Conservation (phyloP, 805 yeast species). For the Millerozyma miso region DNA sequence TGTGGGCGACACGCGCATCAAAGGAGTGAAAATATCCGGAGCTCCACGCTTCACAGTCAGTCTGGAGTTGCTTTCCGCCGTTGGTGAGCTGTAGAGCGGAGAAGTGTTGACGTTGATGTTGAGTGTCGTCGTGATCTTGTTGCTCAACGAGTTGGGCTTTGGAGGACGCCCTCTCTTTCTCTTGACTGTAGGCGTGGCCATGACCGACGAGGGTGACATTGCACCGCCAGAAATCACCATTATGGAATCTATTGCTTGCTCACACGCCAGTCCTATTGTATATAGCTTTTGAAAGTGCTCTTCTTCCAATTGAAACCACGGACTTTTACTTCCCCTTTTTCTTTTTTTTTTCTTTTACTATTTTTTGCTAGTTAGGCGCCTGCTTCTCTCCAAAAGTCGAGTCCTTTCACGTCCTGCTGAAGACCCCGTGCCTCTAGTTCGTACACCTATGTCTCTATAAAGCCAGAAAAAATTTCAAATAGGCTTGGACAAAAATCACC, state of each 20-base stretch:
- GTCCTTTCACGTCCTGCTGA: neutral
- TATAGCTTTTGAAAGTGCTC: no score
- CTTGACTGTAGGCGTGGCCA: conserved; percentile 23
- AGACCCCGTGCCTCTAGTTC: neutral
- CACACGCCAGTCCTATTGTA: no score
- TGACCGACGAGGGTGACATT: conserved; percentile 1
- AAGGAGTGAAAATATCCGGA: conserved; percentile 41
- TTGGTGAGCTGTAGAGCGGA: conserved; percentile 31
- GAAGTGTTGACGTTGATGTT: conserved; percentile 39
- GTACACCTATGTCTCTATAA: neutral
- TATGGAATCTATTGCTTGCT: no score
- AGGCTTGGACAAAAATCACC: no score
- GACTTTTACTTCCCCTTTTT: neutral
- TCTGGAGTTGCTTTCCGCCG: conserved; percentile 37
- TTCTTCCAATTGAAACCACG: neutral
- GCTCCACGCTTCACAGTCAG: conserved; percentile 36
- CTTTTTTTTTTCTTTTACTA: neutral
- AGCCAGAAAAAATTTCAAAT: no score
- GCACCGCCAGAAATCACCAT: neutral
- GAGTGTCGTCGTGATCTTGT: conserved; percentile 36
- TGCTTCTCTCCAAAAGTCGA: neutral
- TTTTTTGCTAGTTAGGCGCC: neutral
- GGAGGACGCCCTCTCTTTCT: conserved; percentile 46
- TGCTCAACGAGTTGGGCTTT: conserved; percentile 33
- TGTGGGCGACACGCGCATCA: conserved; percentile 39